Evolutionary conservation across 2,329 filamentous ascomycete species (phyloP).

Genomic region (Beauveria bassiana): DNA sequence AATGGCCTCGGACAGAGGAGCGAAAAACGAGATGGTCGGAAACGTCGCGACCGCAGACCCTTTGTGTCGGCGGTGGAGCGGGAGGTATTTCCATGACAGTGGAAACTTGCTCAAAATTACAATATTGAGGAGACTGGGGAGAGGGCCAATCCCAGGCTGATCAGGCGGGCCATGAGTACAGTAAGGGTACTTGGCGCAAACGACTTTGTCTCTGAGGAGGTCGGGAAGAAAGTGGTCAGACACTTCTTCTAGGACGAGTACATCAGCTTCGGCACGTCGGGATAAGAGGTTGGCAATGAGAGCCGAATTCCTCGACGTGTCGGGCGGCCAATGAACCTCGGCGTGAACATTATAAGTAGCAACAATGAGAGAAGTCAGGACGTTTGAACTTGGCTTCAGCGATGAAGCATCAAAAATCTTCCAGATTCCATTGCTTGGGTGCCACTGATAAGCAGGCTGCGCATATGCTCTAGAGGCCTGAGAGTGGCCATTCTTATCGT

Average conservation of each 20-base stretch:
- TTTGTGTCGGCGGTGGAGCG: slow-evolving; percentile 49
- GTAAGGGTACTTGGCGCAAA: slow-evolving; percentile 45
- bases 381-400: not conserved
- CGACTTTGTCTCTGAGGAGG: slow-evolving; percentile 38
- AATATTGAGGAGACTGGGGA: slow-evolving; percentile 53
- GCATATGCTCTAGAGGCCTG: not conserved
- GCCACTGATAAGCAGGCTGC: slow-evolving; percentile 4
- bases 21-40: slow-evolving; percentile 16
- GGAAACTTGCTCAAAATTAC: slow-evolving; percentile 49
- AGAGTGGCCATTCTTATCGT: not conserved
- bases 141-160: slow-evolving; percentile 42
- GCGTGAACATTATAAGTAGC: slow-evolving; percentile 47
- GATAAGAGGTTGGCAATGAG: slow-evolving; percentile 38
- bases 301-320: slow-evolving; percentile 31
- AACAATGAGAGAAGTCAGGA: slow-evolving; percentile 25
- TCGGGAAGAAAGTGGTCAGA: slow-evolving; percentile 54
- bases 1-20: slow-evolving; percentile 32
- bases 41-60: slow-evolving; percentile 44
- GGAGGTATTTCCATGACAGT: slow-evolving; percentile 49
- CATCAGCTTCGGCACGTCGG: slow-evolving; percentile 33
- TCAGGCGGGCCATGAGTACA: slow-evolving; percentile 49
- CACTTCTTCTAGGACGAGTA: slow-evolving; percentile 53
- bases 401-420: not conserved
- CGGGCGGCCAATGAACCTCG: slow-evolving; percentile 41
- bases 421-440: not conserved